Conservation (phyloP, 1,284 basidiomycete species). For the Fomes fomentarius region DNA sequence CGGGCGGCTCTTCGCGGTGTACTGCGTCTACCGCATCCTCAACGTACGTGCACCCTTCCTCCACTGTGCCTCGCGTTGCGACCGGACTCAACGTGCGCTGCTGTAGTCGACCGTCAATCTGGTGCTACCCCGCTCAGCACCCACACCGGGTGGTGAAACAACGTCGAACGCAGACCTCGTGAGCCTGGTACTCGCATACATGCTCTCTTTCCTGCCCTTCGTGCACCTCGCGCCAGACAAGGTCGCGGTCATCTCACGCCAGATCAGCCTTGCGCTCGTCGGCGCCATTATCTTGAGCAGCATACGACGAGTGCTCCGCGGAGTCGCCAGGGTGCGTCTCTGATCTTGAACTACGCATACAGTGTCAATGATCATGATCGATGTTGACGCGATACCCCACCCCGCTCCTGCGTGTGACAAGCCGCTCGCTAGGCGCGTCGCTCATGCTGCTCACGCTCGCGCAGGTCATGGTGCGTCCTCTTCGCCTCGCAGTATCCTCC, state of each 20-base stretch:
- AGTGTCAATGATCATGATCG: not conserved
- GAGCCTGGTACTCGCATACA: slow-evolving; percentile 55
- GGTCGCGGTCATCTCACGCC: slow-evolving; percentile 56
- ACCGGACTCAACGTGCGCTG: too few species aligned
- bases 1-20: slow-evolving; percentile 62
- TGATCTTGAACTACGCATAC: too few species aligned
- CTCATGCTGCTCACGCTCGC: slow-evolving; percentile 74
- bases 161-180: slow-evolving; percentile 58
- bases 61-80: not conserved
- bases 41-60: slow-evolving; percentile 50
- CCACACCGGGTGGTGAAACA: slow-evolving; percentile 35
- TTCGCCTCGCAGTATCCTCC: not conserved
- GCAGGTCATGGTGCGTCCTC: slow-evolving; percentile 69
- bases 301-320: slow-evolving; percentile 64
- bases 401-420: slow-evolving; percentile 62
- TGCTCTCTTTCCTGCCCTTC: slow-evolving; percentile 51
- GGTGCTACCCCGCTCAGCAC: slow-evolving; percentile 43
- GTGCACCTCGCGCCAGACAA: slow-evolving; percentile 31
- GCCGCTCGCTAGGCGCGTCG: slow-evolving; percentile 67
- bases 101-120: slow-evolving; percentile 61
- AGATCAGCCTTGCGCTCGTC: slow-evolving; percentile 70
- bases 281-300: slow-evolving; percentile 75
- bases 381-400: not conserved
- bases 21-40: slow-evolving; percentile 67
- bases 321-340: slow-evolving; percentile 62